Percentiles rank a stretch among this genome's conserved stretches.
Conservation (phyloP, 495 filamentous ascomycete species). For the Aspergillus leporis region DNA sequence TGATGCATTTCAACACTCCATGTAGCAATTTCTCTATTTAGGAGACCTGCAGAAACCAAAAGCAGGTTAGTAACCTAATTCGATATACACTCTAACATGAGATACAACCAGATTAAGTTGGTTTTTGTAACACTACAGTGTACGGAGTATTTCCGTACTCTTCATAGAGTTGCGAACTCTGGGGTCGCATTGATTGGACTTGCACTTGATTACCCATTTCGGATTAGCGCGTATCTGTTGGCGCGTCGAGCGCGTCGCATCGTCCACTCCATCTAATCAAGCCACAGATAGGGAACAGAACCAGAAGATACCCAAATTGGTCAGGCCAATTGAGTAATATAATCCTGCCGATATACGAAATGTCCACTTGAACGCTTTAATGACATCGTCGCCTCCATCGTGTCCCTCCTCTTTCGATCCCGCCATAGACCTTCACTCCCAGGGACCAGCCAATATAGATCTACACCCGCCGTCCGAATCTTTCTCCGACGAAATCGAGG, state of each 20-base stretch:
- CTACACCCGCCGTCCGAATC: conserved; percentile 32
- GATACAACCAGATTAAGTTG: too few species aligned
- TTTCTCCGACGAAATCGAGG: conserved; percentile 63
- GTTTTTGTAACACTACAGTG: too few species aligned
- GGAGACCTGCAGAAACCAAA: too few species aligned
- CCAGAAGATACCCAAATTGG: not conserved
- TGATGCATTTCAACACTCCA: not conserved
- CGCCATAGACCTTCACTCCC: conserved; percentile 52
- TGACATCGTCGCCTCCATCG: conserved; percentile 39
- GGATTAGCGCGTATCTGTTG: conserved; percentile 2
- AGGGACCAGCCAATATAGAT: conserved; percentile 28
- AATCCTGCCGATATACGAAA: not conserved
- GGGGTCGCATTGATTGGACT: too few species aligned
- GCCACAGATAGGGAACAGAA: not conserved
- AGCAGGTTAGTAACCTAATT: too few species aligned
- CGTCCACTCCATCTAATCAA: conserved; percentile 4
- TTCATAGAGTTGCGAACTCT: too few species aligned
- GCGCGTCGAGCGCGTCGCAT: conserved; percentile 12
- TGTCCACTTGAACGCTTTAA: conserved; percentile 27
- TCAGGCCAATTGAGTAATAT: not conserved
- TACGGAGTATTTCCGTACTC: too few species aligned
- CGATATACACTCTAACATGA: too few species aligned
- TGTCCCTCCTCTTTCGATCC: conserved; percentile 54
- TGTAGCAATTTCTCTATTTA: too few species aligned
- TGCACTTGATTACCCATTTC: not conserved